Conservation (phyloP, 805 yeast species). For the Hanseniaspora guilliermondii region DNA sequence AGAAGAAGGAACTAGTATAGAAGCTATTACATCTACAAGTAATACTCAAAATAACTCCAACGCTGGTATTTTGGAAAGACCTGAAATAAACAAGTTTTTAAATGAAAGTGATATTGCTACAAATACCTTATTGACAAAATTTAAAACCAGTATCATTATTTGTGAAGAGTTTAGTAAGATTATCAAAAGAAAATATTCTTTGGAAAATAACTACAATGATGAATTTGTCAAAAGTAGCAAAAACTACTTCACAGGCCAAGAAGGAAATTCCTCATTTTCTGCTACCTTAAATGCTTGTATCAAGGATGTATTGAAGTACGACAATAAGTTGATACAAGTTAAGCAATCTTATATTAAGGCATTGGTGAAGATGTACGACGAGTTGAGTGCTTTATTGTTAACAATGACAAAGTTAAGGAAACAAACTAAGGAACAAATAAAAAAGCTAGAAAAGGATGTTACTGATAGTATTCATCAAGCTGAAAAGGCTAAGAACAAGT, state of each 20-base stretch:
- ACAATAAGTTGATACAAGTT: slow-evolving; percentile 62
- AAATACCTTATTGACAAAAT: slow-evolving; percentile 54
- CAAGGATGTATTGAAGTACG: slow-evolving; percentile 59
- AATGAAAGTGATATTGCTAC: slow-evolving; percentile 58
- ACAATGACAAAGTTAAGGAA: slow-evolving; percentile 67
- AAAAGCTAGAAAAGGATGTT: slow-evolving; percentile 72
- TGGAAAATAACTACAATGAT: slow-evolving; percentile 66
- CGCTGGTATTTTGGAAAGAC: slow-evolving; percentile 24
- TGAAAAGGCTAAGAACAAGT: slow-evolving; percentile 73
- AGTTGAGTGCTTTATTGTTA: slow-evolving; percentile 55
- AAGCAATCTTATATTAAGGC: slow-evolving; percentile 68
- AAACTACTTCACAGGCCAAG: slow-evolving; percentile 28
- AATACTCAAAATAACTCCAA: neutral
- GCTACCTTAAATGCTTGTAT: slow-evolving; percentile 54
- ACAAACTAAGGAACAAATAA: slow-evolving; percentile 65
- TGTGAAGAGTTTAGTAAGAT: slow-evolving; percentile 78
- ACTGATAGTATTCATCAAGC: slow-evolving; percentile 70
- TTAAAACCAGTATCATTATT: slow-evolving; percentile 68
- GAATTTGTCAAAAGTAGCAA: slow-evolving; percentile 62
- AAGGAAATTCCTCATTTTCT: slow-evolving; percentile 17
- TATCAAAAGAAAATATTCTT: slow-evolving; percentile 60
- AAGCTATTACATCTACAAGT: neutral
- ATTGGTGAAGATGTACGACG: slow-evolving; percentile 74
- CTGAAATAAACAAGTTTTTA: slow-evolving; percentile 40
- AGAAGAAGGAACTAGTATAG: neutral